phyloP scores from a whole-genome alignment of 176 grass and related monocot species.

The Bromus sterilis region DNA sequence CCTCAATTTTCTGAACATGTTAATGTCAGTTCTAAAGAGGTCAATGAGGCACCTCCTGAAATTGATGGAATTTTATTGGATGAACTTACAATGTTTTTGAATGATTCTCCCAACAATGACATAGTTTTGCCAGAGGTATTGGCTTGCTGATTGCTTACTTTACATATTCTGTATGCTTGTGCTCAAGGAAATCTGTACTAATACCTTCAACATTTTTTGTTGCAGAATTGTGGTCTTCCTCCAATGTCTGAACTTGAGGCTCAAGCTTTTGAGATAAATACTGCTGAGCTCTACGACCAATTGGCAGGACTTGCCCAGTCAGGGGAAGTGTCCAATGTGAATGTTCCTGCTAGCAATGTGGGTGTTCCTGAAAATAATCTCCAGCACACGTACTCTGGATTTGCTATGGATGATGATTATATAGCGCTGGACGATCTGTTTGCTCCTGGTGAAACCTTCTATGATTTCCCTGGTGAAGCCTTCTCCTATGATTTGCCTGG shows the following conservation, averaged over 20 bases:
- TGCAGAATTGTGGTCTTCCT: slow-evolving; percentile 37
- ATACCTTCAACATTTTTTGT: neutral
- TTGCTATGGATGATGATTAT: slow-evolving; percentile 33
- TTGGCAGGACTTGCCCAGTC: slow-evolving; percentile 27
- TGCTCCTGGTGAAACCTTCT: slow-evolving; percentile 9
- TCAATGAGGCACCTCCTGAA: slow-evolving; percentile 11
- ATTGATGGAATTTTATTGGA: slow-evolving; percentile 50
- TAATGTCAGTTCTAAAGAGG: neutral
- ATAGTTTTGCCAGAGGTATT: slow-evolving; percentile 25
- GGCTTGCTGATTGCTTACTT: neutral
- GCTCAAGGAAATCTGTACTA: neutral
- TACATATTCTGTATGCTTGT: neutral
- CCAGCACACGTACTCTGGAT: slow-evolving; percentile 12
- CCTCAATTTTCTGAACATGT: neutral
- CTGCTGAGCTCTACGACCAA: slow-evolving; percentile 29
- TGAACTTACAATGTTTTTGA: slow-evolving; percentile 40
- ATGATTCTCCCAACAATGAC: slow-evolving; percentile 15
- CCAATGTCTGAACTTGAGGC: slow-evolving; percentile 23
- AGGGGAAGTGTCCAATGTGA: neutral
- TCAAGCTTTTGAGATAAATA: slow-evolving; percentile 22
- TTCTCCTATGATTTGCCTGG: neutral
- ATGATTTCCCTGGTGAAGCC: slow-evolving; percentile 4
- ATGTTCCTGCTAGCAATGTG: neutral
- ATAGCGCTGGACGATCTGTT: slow-evolving; percentile 53
- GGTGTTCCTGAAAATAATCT: neutral